Evolutionary conservation across 23 red algal species (phyloP), one percentile per base, ranked within the genome.

Genomic region (Gracilaria gracilis): DNA sequence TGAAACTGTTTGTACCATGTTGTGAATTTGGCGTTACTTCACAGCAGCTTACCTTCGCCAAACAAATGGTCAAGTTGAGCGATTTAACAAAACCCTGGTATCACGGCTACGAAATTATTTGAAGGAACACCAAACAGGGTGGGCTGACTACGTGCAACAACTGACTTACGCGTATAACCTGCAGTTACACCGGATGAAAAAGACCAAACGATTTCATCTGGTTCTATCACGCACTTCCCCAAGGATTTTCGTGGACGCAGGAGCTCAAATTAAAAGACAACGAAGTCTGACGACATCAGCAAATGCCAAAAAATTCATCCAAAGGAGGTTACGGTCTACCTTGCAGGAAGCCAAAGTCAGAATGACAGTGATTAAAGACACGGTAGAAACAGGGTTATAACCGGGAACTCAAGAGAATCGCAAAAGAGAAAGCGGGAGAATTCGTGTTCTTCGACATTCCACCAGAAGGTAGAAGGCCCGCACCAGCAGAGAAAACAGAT

Each of bases 31-130:
- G 25, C 75, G 50, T 12, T 49, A 50, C 35, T 54, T 57, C 50
- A 79, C 50, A 7, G 50, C 75, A 8, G 75, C 37, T 3, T 79
- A 49, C 21, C 40, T 51, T 51, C 75, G 36, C 3, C 75, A 79
- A 40, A 79, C 35, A 7, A 79, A 79, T 21, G 75, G 16, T 8
- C 75, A 79, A 57, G 32, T 49, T 4, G 38, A 79, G 38, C 3
- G 75, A 2, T 47, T 54, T 24, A 79, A 79, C 33, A 49, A 50
- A 21, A 79, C 32, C 50, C 16, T 79, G 3, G 40, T 27, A 8
- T 3, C 75, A 23, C 14, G 75, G 3, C 16, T 79, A 57, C 34
- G 40, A 29, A 3, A 57, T 20, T 29, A 79, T 57, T 5, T 79
- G 12, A 21, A 32, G 36, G 75, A 79, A 79, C 37, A 50, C 7